Evolutionary conservation across 2,329 filamentous ascomycete genomes (phyloP).

Genomic region (Leptodontidium sp.): DNA sequence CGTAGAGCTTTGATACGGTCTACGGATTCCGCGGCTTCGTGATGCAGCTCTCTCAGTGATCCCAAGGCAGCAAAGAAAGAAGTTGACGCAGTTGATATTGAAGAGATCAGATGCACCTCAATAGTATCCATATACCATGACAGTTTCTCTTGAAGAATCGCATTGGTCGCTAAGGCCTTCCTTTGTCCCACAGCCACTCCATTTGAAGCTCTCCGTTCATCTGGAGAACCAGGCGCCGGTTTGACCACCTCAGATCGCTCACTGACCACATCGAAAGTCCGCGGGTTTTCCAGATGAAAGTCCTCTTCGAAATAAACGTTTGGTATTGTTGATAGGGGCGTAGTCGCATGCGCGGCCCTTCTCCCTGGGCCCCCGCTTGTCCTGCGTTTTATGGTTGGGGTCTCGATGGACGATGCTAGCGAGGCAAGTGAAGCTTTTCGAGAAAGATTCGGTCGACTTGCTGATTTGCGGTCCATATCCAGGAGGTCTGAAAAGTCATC

Average conservation of each 20-base stretch:
- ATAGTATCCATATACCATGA: constrained; percentile 99
- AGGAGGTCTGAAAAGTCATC: constrained; percentile 52
- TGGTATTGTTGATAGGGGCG: constrained; percentile 85
- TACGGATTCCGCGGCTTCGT: constrained; percentile 91
- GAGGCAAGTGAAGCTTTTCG: constrained; percentile 53
- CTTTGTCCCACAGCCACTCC: constrained; percentile 69
- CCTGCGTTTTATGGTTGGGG: constrained; percentile 50
- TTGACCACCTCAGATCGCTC: constrained; percentile 94
- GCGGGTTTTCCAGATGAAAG: constrained; percentile 94
- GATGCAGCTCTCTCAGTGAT: constrained; percentile 88
- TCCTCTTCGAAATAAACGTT: constrained; percentile 93
- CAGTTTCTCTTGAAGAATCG: constrained; percentile 95
- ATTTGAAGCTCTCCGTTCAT: constrained; percentile 63
- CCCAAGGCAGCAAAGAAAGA: constrained; percentile 96
- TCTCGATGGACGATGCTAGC: constrained; percentile 48
- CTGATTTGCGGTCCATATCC: constrained; percentile 44
- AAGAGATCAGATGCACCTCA: constrained; percentile 94
- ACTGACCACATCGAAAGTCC: constrained; percentile 95
- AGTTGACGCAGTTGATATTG: constrained; percentile 93
- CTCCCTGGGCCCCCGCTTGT: constrained; percentile 59
- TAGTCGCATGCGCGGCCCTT: constrained; percentile 74
- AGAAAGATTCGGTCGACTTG: constrained; percentile 43
- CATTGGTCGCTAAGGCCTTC: constrained; percentile 93
- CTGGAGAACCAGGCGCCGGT: constrained; percentile 65
- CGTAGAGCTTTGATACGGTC: constrained; percentile 82